A percentile compares a stretch with the other conserved stretches of the same genome.
These are phyloP conservation scores for Tripterygium wilfordii DNA, from an alignment of 177 flowering plant species.

Conservation along the genomic window DNA sequence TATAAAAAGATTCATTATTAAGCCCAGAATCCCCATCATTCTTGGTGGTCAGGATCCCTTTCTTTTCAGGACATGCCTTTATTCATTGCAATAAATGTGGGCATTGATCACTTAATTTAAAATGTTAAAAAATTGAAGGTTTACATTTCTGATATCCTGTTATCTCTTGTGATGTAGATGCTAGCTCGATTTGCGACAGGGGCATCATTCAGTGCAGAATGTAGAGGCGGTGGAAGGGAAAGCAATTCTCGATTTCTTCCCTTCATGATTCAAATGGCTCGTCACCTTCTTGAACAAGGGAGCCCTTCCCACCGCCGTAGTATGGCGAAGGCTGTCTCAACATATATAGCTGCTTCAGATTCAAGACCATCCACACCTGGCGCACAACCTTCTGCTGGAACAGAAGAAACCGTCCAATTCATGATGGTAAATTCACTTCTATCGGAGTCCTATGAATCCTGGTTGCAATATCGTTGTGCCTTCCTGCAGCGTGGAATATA, in stretches of 20 bases:
- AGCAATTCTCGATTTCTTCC: constrained; percentile 92
- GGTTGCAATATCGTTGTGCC: constrained; percentile 74
- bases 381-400: constrained; percentile 37
- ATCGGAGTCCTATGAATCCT: constrained; percentile 81
- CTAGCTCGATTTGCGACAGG: constrained; percentile 96
- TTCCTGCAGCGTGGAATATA: constrained; percentile 90
- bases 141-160: neutral
- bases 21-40: too few relatives aligned
- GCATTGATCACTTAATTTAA: too few relatives aligned
- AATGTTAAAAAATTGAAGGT: too few relatives aligned
- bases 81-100: too few relatives aligned
- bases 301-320: constrained; percentile 48
- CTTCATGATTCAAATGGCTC: constrained; percentile 95
- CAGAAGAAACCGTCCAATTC: constrained; percentile 91
- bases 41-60: too few relatives aligned
- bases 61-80: too few relatives aligned
- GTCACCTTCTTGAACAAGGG: constrained; percentile 85
- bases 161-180: constrained; percentile 50
- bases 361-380: constrained; percentile 46
- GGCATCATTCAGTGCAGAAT: constrained; percentile 84
- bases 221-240: constrained; percentile 96
- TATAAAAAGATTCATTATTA: too few relatives aligned
- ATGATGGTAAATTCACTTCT: constrained; percentile 98
- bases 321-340: constrained; percentile 56
- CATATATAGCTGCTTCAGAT: constrained; percentile 62